phyloP scores from a whole-genome alignment of 176 grass and related monocot genomes.

The Lolium perenne region DNA sequence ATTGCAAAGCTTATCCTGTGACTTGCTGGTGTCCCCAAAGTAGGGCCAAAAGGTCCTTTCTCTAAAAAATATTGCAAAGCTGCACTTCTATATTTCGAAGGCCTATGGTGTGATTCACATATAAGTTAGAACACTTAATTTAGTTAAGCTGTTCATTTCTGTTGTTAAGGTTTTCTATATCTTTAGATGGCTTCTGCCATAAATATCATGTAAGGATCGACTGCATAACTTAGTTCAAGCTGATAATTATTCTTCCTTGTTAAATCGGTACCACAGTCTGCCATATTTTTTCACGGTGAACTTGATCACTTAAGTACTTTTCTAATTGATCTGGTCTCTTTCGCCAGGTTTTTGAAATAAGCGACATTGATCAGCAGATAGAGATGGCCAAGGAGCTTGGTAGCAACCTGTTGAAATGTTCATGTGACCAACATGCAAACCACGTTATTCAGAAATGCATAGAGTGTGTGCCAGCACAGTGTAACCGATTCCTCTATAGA shows the following conservation, averaged over 20 bases:
- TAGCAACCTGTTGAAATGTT: slow-evolving; percentile 47
- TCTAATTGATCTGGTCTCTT: background rate
- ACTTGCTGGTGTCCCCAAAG: too few relatives aligned
- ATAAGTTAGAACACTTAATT: background rate
- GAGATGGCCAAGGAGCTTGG: slow-evolving; percentile 57
- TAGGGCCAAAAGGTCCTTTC: too few relatives aligned
- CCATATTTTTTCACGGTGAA: background rate
- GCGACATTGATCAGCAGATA: slow-evolving; percentile 45
- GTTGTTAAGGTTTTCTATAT: background rate
- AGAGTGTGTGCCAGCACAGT: slow-evolving; percentile 51
- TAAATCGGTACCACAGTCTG: background rate
- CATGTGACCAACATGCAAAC: slow-evolving; percentile 52
- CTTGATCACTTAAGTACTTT: background rate
- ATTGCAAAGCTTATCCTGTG: background rate
- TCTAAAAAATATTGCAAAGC: too few relatives aligned
- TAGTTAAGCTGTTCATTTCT: background rate
- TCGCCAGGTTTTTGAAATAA: slow-evolving; percentile 58
- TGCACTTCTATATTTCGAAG: background rate
- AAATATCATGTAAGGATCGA: background rate
- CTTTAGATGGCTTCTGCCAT: background rate
- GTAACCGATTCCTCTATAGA: slow-evolving; percentile 47
- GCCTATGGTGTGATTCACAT: background rate
- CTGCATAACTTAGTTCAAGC: background rate
- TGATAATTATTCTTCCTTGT: background rate
- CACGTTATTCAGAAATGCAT: slow-evolving; percentile 64